A percentile compares a stretch with the other conserved stretches of the same genome.
Evolutionary conservation across 768 basidiomycete genomes (phyloP).

Genomic region (Lactifluus piperatus): DNA sequence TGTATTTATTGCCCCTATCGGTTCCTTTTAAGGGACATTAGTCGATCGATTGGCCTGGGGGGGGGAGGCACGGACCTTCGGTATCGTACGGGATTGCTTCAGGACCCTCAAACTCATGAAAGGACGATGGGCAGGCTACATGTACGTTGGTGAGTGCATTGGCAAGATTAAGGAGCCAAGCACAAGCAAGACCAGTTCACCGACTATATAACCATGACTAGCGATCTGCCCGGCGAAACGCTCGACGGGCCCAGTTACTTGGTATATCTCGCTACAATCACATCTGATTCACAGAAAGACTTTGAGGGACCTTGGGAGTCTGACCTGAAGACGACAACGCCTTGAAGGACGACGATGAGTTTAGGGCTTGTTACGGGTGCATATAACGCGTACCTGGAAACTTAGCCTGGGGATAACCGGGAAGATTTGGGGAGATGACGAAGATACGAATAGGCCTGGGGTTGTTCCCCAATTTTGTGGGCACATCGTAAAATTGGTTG

Average conservation of each 20-base stretch:
- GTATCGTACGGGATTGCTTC: slow-evolving; percentile 83
- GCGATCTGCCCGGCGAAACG: slow-evolving; percentile 84
- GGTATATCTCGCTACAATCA: slow-evolving; percentile 76
- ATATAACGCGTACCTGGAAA: slow-evolving; percentile 64
- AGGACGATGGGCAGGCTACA: slow-evolving; percentile 72
- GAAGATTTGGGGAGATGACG: slow-evolving; percentile 69
- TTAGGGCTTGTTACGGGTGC: neutral
- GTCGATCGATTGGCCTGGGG: neutral
- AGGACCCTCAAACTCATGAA: slow-evolving; percentile 89
- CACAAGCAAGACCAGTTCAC: slow-evolving; percentile 34
- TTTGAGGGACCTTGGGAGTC: neutral
- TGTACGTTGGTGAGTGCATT: neutral
- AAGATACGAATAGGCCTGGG: slow-evolving; percentile 71
- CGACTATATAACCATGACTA: slow-evolving; percentile 77
- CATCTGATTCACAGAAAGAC: neutral
- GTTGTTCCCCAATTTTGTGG: slow-evolving; percentile 51
- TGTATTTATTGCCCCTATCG: slow-evolving; percentile 88
- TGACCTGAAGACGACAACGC: slow-evolving; percentile 77
- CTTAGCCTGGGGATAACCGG: slow-evolving; percentile 81
- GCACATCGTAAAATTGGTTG: slow-evolving; percentile 69
- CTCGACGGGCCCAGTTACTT: slow-evolving; percentile 95
- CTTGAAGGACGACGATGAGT: slow-evolving; percentile 29
- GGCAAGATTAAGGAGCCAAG: neutral
- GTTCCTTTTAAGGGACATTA: slow-evolving; percentile 41
- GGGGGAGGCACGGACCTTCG: slow-evolving; percentile 45